Base-by-base conservation (phyloP, 75 land plant genomes). In the Ceratopteris richardii region DNA sequence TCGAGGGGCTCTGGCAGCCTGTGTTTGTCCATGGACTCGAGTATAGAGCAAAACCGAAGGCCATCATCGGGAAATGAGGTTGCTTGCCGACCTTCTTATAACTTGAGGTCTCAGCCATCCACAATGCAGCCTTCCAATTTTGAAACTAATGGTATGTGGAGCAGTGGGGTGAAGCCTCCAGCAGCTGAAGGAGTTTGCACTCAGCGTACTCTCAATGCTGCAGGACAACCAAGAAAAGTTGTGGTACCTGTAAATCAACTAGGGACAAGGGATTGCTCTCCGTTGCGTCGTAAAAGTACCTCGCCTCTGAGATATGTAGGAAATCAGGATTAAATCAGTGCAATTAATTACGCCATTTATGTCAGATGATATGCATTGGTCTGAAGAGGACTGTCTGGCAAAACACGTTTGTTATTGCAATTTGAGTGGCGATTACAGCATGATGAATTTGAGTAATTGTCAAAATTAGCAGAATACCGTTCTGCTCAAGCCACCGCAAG, bases 201-300 rank as follows among this genome's bases (percentile, higher is more conserved):
- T 29, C 75, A 73, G 29, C 37, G 75, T 11, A 66, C 55, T 21
- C 30, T 66, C 57, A 73, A 73, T 66, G 47, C 75, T 46, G 75
- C 75, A 25, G 75, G 75, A 26, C 75, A 73, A 40, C 75, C 75
- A 1, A 66, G 75, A 53, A 73, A 73, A 60, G 64, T 73, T 54
- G 58, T 66, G 23, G 30, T 66, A 19, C 64, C 75, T 2, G 2
- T 73, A 0, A 17, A 22, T 36, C 54, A 61, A 50, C 43, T 24
- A 16, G 23, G 56, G 39, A 24, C 44, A 12, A 62, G 29, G 11
- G 54, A 50, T 12, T 18, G 29, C 29, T 62, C 64, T 23, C 33
- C 64, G 11, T 17, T 51, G 12, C 53, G 52, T 12, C 31, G 30
- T 12, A 62, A 54, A 30, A 28, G 33, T 28, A 36, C 21, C 26